Base-by-base conservation (phyloP, 2,329 filamentous ascomycete species). In the Microsporum ferrugineum region DNA sequence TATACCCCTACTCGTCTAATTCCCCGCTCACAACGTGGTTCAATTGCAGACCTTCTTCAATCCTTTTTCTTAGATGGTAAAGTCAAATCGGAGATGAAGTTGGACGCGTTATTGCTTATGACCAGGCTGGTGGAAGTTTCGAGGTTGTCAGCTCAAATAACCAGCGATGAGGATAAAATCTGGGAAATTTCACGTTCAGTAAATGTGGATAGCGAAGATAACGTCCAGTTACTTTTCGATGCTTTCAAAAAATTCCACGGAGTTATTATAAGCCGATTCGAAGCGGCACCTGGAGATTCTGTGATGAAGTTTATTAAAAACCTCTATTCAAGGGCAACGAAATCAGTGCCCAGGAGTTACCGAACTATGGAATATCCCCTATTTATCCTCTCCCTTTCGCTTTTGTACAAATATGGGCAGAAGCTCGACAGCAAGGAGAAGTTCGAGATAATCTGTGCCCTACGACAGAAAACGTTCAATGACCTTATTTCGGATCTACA, bases 101-200 rank as follows among this genome's bases (percentile, higher is more conserved):
- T 73, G 17, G 70, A 72, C 2, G 64, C 74, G 2, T 58, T 76
- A 49, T 71, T 73, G 3, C 66, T 76, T 63, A 74, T 76, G 71
- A 72, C 73, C 0, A 75, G 71, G 38, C 60, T 76, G 53, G 69
- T 73, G 3, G 69, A 71, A n/a, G 71, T 73, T 68, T 69, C 74
- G 2, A 76, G 75, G 62, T 73, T 71, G 6, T 65, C 72, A 39
- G 73, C 72, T 63, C 65, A 17, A 60, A 55, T 76, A 29, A 75
- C 71, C 7, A 70, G 68, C 55, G 71, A 73, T 53, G 71, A 69
- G 67, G 71, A 72, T 29, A 69, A 69, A 3, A 66, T 73, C 39
- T 76, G 73, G 70, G 71, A 69, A 38, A 67, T 71, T 31, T 72
- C 72, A 29, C 70, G 70, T 61, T 67, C 69, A n/a, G 66, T 75